phyloP scores from a whole-genome alignment of 306 rosid genomes.

The Lupinus albus region DNA sequence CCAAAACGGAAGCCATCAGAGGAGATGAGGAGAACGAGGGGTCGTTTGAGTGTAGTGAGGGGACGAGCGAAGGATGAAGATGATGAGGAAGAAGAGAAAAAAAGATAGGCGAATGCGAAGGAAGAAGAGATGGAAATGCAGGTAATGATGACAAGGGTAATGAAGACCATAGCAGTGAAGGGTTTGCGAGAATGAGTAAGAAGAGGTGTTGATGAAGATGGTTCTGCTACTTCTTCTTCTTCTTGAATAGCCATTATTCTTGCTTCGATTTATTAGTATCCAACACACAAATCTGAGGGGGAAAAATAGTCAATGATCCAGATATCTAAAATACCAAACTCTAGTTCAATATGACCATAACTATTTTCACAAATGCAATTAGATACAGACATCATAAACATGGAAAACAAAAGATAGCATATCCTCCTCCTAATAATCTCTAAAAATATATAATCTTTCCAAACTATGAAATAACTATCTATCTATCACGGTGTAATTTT shows the following conservation, averaged over 20 bases:
- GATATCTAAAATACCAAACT: too few relatives aligned
- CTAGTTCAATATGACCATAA: too few relatives aligned
- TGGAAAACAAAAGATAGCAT: too few relatives aligned
- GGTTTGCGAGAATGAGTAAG: constrained; percentile 43
- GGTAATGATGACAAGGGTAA: constrained; percentile 50
- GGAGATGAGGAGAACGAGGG: constrained; percentile 71
- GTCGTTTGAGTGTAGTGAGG: constrained; percentile 55
- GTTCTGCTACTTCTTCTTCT: neutral
- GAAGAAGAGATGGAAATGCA: constrained; percentile 61
- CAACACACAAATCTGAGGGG: too few relatives aligned
- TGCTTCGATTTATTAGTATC: too few relatives aligned
- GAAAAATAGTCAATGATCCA: too few relatives aligned
- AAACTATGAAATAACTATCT: too few relatives aligned
- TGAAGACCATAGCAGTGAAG: constrained; percentile 45
- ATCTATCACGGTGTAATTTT: too few relatives aligned
- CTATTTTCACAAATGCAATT: too few relatives aligned
- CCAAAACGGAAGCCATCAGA: constrained; percentile 96
- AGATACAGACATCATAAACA: too few relatives aligned
- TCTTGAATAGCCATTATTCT: neutral
- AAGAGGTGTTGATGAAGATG: constrained; percentile 21
- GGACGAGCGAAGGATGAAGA: constrained; percentile 49
- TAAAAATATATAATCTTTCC: too few relatives aligned
- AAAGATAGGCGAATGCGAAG: constrained; percentile 55
- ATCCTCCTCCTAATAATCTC: too few relatives aligned
- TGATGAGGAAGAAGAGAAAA: constrained; percentile 24